phyloP scores from a whole-genome alignment of 768 basidiomycete genomes.

The Kwoniella sp. region DNA sequence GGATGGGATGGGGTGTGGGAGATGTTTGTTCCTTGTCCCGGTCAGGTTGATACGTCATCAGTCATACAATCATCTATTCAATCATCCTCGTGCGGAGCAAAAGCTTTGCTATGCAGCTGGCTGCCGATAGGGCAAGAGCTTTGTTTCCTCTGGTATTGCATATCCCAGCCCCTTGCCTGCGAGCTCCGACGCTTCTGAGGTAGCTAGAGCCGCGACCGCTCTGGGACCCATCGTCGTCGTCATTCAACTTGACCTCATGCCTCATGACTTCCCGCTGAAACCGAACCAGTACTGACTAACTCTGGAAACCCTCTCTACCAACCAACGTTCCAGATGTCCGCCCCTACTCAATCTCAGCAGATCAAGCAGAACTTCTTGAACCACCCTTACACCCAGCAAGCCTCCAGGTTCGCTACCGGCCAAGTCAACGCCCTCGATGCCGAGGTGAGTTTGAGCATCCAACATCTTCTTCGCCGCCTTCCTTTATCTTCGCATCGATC shows the following conservation, averaged over 20 bases:
- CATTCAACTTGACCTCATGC: background rate
- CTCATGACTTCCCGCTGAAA: background rate
- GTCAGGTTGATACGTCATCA: background rate
- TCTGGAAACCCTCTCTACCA: background rate
- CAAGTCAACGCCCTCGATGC: conserved; percentile 92
- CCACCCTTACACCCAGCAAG: conserved; percentile 83
- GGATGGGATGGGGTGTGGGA: background rate
- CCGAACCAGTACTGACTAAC: background rate
- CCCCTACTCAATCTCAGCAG: conserved; percentile 45
- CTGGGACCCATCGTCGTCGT: background rate
- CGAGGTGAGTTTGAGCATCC: conserved; percentile 67
- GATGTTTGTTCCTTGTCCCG: background rate
- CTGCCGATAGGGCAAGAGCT: too few species aligned
- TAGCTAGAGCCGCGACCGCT: too few species aligned
- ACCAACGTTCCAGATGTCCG: conserved; percentile 50
- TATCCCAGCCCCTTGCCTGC: too few species aligned
- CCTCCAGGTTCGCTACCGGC: conserved; percentile 76
- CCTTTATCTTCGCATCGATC: background rate
- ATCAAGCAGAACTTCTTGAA: conserved; percentile 73
- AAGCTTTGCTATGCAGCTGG: too few species aligned
- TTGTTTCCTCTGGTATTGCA: too few species aligned
- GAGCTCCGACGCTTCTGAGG: background rate
- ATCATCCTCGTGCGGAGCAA: too few species aligned
- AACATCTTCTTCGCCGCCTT: conserved; percentile 2
- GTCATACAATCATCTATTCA: too few species aligned